phyloP scores from a whole-genome alignment of 2,329 filamentous ascomycete species.

The Scedosporium boydii region DNA sequence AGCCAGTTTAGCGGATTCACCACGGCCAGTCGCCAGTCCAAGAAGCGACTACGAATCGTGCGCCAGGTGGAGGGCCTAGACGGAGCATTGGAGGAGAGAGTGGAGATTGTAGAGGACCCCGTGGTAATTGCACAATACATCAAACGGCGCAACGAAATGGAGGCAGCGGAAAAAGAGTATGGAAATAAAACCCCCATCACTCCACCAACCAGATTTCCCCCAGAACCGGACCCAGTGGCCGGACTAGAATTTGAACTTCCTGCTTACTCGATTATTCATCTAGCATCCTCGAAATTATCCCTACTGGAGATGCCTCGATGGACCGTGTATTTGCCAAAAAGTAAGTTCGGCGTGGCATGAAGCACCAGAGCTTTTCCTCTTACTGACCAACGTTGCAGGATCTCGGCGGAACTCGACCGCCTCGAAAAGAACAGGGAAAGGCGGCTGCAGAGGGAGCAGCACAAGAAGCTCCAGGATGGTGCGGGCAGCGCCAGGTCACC shows the following conservation, averaged over 20 bases:
- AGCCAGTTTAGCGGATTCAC: conserved; percentile 67
- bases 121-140: conserved; percentile 85
- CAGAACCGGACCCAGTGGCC: conserved; percentile 2
- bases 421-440: conserved; percentile 88
- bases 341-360: conserved; percentile 5
- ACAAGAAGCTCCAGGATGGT: conserved; percentile 50
- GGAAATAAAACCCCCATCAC: conserved; percentile 20
- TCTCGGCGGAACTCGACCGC: conserved; percentile 68
- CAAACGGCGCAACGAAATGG: conserved; percentile 64
- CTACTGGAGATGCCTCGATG: conserved; percentile 40
- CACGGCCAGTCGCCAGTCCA: conserved; percentile 53
- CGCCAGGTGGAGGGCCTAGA: conserved; percentile 43
- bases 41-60: conserved; percentile 63
- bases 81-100: conserved; percentile 49
- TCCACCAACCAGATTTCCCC: conserved; percentile 1
- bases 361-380: neutral
- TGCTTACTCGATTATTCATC: conserved; percentile 28
- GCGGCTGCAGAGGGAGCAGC: conserved; percentile 80
- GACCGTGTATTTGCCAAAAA: conserved; percentile 40
- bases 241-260: conserved; percentile 23
- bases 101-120: conserved; percentile 66
- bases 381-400: conserved; percentile 6
- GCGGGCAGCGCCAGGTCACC: conserved; percentile 40
- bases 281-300: conserved; percentile 40
- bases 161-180: conserved; percentile 64